A percentile compares a stretch with the other conserved stretches of the same genome.
phyloP scores from a whole-genome alignment of 2,329 filamentous ascomycete species.

The Arthrobotrys entomopaga region DNA sequence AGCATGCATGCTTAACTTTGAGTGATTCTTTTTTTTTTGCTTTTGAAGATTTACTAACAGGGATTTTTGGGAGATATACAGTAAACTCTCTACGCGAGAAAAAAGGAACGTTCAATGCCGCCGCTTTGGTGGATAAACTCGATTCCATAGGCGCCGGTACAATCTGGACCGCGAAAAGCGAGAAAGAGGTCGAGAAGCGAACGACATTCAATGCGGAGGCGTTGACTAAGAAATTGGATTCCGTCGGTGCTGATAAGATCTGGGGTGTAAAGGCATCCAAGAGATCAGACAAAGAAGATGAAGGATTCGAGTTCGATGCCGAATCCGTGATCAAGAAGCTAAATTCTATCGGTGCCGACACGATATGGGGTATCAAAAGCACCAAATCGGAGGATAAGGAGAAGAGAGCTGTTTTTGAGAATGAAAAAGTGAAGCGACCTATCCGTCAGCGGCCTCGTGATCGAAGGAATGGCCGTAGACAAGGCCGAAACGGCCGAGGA shows the following conservation, averaged over 20 bases:
- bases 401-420: no score
- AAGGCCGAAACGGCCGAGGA: no score
- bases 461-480: no score
- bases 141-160: background rate
- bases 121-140: background rate
- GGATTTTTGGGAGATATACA: no score
- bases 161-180: background rate
- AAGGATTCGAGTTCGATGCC: no score
- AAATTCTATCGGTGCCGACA: background rate
- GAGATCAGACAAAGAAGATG: background rate
- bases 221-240: constrained; percentile 1
- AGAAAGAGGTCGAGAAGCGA: background rate
- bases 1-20: background rate
- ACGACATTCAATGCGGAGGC: background rate
- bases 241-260: background rate
- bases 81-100: no score
- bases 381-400: background rate
- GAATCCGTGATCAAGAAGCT: background rate
- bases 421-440: no score
- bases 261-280: background rate
- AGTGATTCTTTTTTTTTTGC: no score
- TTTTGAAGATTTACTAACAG: no score
- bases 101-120: no score
- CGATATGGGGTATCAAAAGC: background rate
- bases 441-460: no score